Base-by-base conservation (phyloP, 176 grass and related monocot species). In the Areca catechu region DNA sequence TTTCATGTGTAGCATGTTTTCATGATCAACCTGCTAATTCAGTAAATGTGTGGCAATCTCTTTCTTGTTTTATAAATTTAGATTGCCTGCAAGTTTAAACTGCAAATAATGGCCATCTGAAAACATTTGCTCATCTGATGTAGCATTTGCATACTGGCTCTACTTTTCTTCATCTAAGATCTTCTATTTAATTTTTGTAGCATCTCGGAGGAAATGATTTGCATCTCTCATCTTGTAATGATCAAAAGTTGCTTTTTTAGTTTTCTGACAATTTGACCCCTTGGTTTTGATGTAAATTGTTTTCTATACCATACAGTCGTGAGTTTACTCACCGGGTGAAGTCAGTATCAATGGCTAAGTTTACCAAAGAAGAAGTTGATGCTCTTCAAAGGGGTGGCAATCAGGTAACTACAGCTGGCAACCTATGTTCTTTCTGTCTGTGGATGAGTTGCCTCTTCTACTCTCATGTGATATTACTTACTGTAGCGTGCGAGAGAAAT, bases 261-360 rank as follows among this genome's bases (percentile, higher is more conserved):
- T 67, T 7, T 76, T 16, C 17, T 65, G 54, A 19, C 43, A 22
- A 15, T 5, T 15, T 63, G 15, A 7, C 52, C 54, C 17, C 25
- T 73, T 85, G 14, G 19, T 48, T 4, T 74, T 56, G 65, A 55
- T 67, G 19, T 47, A 19, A 18, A 64, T 57, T 63, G 48, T 57
- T 43, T 24, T 20, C 0, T 61, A 53, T 67, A 14, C 23, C 76
- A 63, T 59, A 58, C 87, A 88, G 87, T 71, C 87, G 87, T 24
- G 93, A 97, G 54, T 97, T 97, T 24, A 97, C 93, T 20, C 93
- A 97, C 62, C 68, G 84, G 63, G 93, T 97, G n/a, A 97, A 97
- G 70, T 97, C 93, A 2, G 87, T 97, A 56, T 92, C 93, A 15
- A 85, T 92, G 93, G 70, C 87, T 57, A 97, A 85, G 80, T 97